Base-by-base conservation (phyloP, 371 early-diverging fungal genomes). In the Catenaria anguillulae region DNA sequence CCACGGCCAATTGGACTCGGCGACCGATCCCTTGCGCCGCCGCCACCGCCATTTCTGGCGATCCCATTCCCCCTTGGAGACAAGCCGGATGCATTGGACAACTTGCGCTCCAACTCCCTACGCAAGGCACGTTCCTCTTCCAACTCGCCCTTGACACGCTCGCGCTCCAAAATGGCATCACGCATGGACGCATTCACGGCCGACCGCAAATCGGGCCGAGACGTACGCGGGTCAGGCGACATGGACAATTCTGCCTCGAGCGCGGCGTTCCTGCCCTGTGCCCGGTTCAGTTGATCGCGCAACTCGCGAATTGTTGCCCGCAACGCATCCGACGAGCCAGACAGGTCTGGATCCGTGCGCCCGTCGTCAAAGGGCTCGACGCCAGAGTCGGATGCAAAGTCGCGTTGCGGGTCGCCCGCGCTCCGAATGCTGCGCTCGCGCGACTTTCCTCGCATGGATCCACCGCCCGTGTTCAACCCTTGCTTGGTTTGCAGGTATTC, bases 321-420 rank as follows among this genome's bases (percentile, higher is more conserved):
- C 21, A 21, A 3, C 33, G 10, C 36, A 29, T 8, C 23, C 21
- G 12, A 8, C 10, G 12, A 15, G 55, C 55, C 55, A 23, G 6
- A 15, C 10, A 2, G 29, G 21, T 10, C 10, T 2, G 4, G 17
- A 23, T 4, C 36, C 29, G 55, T 36, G 55, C 34, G 34, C 10
- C 19, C 10, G 55, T 55, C 55, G 33, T 55, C 55, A 19, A 34
- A 34, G 26, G 55, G 33, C 36, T 55, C 55, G 55, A 55, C 55
- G 33, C 55, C 55, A 13, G 55, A 55, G 55, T 55, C 55, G 10
- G 55, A 55, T 2, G 55, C 36, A 19, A 55, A 55, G 36, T 55
- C 55, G 33, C 55, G 55, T 10, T 4, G 17, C 40, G 10, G 40
- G 40, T 17, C 40, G n/a, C n/a, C n/a, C n/a, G n/a, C n/a, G n/a